Base-by-base conservation (phyloP, 2,329 filamentous ascomycete species). In the Elsinoe batatas region DNA sequence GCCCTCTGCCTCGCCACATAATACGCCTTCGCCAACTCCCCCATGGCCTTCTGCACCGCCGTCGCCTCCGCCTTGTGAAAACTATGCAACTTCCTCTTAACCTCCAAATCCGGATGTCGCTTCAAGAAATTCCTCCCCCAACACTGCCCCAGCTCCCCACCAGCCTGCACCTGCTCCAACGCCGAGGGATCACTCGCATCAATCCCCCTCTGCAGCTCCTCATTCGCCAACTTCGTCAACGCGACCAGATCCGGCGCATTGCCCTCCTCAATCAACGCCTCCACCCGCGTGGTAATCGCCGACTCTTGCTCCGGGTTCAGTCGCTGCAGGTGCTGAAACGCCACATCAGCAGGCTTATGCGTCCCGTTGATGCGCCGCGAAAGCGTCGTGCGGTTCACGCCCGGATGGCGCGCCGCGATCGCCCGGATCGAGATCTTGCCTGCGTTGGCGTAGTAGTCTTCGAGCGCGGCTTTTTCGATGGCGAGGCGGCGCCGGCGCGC, bases 31-130 rank as follows among this genome's bases (percentile, higher is more conserved):
- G 47, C 47, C 47, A 51, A 38, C 47, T 51, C 47, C 32, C 47
- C 47, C 47, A 51, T 51, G 17, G 47, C 47, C 47, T 51, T 51
- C 33, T 51, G 47, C 47, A 51, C 47, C 32, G 47, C 47, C 32
- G 47, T 51, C 6, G 47, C 47, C 33, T 51, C 47, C 17, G 47
- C 47, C 33, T 51, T 51, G 33, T 51, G 47, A 15, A 51, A 51
- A 38, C 47, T 51, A 20, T 51, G 47, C 47, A 51, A 33, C 17
- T 51, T 51, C 32, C 47, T 10, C 47, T 51, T 51, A 15, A 51
- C 32, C 33, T 51, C 47, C 15, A 51, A 20, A 38, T 51, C 47
- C 20, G 47, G 47, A 15, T 51, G 47, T n/a, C 47, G n/a, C 32
- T 51, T 51, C 32, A 51, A 18, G 35, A 51, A 51, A 26, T 51